phyloP scores from a whole-genome alignment of 2,329 filamentous ascomycete genomes.

The Xylariaceae sp. region DNA sequence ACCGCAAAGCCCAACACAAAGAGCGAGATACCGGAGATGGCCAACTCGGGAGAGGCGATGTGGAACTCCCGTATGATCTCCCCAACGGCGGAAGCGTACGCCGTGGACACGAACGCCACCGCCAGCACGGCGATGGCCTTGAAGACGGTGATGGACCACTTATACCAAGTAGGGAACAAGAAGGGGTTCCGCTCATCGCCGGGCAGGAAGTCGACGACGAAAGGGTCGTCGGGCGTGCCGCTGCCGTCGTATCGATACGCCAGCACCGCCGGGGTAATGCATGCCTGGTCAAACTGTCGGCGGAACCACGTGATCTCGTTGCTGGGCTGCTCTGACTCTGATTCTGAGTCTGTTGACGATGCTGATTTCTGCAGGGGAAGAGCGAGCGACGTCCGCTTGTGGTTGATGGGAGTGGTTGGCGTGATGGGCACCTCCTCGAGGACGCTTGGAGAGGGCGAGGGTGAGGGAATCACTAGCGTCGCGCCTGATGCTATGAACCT shows the following conservation, averaged over 20 bases:
- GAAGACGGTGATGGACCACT: slow-evolving; percentile 60
- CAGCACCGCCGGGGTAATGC: slow-evolving; percentile 52
- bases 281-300: slow-evolving; percentile 52
- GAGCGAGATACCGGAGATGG: slow-evolving; percentile 47
- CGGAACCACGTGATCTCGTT: slow-evolving; percentile 41
- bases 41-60: slow-evolving; percentile 39
- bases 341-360: not conserved
- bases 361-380: too few species aligned
- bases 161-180: slow-evolving; percentile 42
- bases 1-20: slow-evolving; percentile 52
- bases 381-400: too few species aligned
- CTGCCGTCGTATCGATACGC: slow-evolving; percentile 51
- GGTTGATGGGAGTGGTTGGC: too few species aligned
- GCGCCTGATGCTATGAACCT: too few species aligned
- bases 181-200: slow-evolving; percentile 64
- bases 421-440: too few species aligned
- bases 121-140: slow-evolving; percentile 63
- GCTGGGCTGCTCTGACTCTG: not conserved
- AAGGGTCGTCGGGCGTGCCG: slow-evolving; percentile 64
- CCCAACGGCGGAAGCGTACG: slow-evolving; percentile 54
- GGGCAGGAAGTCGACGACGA: slow-evolving; percentile 61
- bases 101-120: slow-evolving; percentile 65
- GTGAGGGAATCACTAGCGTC: too few species aligned
- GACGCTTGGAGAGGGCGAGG: too few species aligned
- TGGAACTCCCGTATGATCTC: slow-evolving; percentile 52